Percentiles rank a stretch among this genome's conserved stretches.
Conservation (phyloP, 2,329 filamentous ascomycete genomes). For the Botrytis fabae region DNA sequence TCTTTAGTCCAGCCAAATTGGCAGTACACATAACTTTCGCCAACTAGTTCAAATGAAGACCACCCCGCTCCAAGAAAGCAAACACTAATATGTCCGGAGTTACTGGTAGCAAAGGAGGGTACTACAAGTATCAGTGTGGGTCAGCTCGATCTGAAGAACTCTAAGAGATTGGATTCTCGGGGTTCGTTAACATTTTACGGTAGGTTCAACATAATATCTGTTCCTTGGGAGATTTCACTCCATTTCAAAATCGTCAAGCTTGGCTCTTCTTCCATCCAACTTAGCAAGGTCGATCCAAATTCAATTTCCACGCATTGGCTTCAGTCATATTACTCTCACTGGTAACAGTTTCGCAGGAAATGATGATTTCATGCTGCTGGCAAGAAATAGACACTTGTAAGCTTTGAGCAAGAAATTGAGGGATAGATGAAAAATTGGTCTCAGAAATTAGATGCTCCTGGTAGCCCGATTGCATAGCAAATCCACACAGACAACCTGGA, state of each 20-base stretch:
- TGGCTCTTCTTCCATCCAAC: not conserved
- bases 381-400: not conserved
- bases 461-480: not conserved
- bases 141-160: too few relatives aligned
- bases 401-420: not conserved
- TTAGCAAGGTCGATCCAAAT: not conserved
- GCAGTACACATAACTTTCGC: not conserved
- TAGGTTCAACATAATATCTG: not conserved
- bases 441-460: too few relatives aligned
- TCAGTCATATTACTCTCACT: not conserved
- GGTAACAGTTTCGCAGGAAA: not conserved
- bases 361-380: not conserved
- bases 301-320: not conserved
- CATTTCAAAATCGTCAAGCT: not conserved
- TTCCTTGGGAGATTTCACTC: not conserved
- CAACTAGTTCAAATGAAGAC: not conserved
- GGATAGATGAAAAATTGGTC: not conserved
- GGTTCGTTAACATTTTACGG: not conserved
- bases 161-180: not conserved
- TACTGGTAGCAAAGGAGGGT: not conserved
- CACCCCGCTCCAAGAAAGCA: not conserved
- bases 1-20: not conserved
- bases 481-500: not conserved
- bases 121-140: too few relatives aligned
- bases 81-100: not conserved